Base-by-base conservation (phyloP, 2,329 filamentous ascomycete genomes). In the Pestalotiopsis sp. region DNA sequence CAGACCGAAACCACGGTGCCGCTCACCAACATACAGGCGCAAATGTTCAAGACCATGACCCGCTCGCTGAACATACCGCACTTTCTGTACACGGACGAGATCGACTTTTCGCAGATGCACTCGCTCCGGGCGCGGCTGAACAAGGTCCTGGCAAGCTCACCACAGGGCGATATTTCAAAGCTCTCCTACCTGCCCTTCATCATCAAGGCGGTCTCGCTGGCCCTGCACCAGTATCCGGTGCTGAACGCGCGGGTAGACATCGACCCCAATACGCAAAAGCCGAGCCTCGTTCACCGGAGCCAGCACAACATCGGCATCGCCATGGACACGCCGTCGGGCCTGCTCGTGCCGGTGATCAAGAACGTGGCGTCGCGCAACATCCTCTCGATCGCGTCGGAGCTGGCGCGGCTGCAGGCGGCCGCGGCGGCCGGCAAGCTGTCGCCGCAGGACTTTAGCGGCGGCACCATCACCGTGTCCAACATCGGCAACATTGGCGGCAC, bases 31-130 rank as follows among this genome's bases (percentile, higher is more conserved):
- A 92, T 93, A 14, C 95, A 98, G 81, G 86, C 88, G 48, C 92
- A 94, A 77, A 99, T 99, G 96, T 98, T 97, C 89, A 98, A 97
- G 83, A 88, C 90, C 69, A 99, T 99, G 96, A 98, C 95, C 14
- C 90, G 90, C 68, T 98, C 95, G 2, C 86, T 99, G 70, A 88
- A 81, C 64, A 98, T 98, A 74, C 96, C 96, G 0, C 96, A 98
- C 81, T 98, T 99, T 81, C 88, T 98, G 69, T 99, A 97, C 82
- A 92, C 94, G 52, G 94, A 97, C 80, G 93, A 95, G 77, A 85
- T 97, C 63, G 92, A 97, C 81, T 91, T 98, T 78, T 91, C 92
- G 57, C 84, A 86, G 52, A 86, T 99, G 4, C 89, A 89, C 68
- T 81, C 87, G 62, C 85, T 98, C 65, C 92, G 96, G 60, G 84